Base-by-base conservation (phyloP, 2,329 filamentous ascomycete species). In the Blumeria hordei region DNA sequence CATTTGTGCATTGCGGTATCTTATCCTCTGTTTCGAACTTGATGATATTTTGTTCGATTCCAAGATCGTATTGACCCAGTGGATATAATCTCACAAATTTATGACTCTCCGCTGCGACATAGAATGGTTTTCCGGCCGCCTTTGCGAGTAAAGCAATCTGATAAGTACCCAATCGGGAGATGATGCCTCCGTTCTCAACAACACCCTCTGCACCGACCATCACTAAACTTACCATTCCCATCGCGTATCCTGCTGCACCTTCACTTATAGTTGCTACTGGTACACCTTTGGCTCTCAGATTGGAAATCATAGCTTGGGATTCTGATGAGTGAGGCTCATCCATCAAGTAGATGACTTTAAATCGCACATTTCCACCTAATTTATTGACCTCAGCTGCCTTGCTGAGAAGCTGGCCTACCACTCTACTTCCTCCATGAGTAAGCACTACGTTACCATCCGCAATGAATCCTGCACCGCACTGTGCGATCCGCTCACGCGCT, bases 51-150 rank as follows among this genome's bases (percentile, higher is more conserved):
- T 94, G 87, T 64, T 83, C 76, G 60, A 94, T 80, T 0, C 85
- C 85, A 57, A 94, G 71, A 64, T 92, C 85, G 57, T 81, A 78
- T 68, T 94, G 87, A 59, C 82, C 80, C 21, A 92, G 70, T 1
- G 90, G 86, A 63, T 88, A 92, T 55, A 92, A 75, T 62, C 88
- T 77, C 49, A 93, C 87, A 65, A 98, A 95, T 70, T 98, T 98
- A 72, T 98, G 92, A 63, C 85, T 93, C 71, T 98, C 92, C 0
- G 84, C 84, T 5, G 92, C 88, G 16, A 94, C 88, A 64, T 93
- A 94, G 62, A 96, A 86, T 0, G 84, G 84, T 41, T 81, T 78
- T 47, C 72, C 72, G 33, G 69, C 67, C 12, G 76, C 76, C 62
- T 81, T 81, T 5, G 88, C 88, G 54, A 95, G 71, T 61, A 87